These are phyloP conservation scores for Vickermania spadyakhi DNA, from an alignment of 208 protist genomes.

Conservation along the genomic window DNA sequence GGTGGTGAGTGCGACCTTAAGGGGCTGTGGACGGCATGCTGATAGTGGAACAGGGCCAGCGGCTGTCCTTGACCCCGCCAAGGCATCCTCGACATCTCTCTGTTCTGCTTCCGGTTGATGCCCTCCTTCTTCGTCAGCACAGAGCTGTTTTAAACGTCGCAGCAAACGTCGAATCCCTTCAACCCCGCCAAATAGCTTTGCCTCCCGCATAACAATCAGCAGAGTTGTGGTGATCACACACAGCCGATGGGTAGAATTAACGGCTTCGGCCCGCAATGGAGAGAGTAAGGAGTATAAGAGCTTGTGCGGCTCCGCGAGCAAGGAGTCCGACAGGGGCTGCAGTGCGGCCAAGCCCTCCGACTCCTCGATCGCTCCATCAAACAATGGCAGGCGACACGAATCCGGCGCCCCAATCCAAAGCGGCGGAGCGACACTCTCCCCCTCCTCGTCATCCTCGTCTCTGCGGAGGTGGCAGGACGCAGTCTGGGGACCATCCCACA, in stretches of 20 bases:
- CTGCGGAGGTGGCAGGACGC: conserved; percentile 8
- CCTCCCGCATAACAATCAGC: conserved; percentile 55
- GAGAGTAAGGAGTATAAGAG: conserved; percentile 57
- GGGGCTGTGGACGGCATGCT: no score
- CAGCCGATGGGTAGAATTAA: conserved; percentile 48
- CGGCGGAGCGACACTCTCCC: no score
- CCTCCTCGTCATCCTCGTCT: conserved; percentile 10
- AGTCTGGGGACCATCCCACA: no score
- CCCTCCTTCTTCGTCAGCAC: neutral
- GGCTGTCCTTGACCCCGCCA: no score
- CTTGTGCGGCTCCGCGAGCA: conserved; percentile 58
- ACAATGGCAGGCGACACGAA: conserved; percentile 15
- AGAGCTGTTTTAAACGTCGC: neutral
- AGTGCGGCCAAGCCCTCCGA: conserved; percentile 20
- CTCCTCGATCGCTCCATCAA: conserved; percentile 7
- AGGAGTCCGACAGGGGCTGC: conserved; percentile 15
- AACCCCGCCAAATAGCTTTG: conserved; percentile 14
- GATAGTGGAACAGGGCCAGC: no score
- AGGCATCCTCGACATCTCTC: neutral
- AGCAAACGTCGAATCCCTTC: conserved; percentile 14
- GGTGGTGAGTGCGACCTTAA: neutral
- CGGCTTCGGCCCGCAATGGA: conserved; percentile 47
- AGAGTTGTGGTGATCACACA: conserved; percentile 67
- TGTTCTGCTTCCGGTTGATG: neutral
- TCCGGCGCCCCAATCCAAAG: conserved; percentile 40